Evolutionary conservation across 306 rosid species (phyloP).

Genomic region (Corylus heterophylla): DNA sequence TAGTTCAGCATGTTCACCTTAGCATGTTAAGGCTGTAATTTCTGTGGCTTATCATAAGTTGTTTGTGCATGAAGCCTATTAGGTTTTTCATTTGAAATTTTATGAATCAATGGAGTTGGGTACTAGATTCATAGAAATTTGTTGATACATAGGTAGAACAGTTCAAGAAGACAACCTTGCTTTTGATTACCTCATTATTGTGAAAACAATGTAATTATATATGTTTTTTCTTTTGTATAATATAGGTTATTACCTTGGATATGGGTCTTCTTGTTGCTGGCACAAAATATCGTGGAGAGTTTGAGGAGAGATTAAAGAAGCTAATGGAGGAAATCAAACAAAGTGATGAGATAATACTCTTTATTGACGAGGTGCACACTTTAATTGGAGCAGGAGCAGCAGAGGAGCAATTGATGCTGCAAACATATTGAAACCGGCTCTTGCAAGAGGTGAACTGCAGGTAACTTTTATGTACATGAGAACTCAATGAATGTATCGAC

Average conservation of each 20-base stretch:
- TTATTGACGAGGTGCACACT: constrained; percentile 94
- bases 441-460: constrained; percentile 98
- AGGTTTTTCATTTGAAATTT: not conserved
- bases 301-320: constrained; percentile 92
- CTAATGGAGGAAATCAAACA: constrained; percentile 98
- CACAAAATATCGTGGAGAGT: constrained; percentile 98
- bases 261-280: constrained; percentile 99
- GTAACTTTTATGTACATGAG: constrained; percentile 35
- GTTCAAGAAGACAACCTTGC: not conserved
- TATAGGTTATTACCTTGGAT: constrained; percentile 90
- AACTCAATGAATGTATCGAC: constrained; percentile 5
- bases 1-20: not conserved
- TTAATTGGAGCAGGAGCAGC: constrained; percentile 98
- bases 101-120: not conserved
- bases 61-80: not conserved
- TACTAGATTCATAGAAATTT: not conserved
- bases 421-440: constrained; percentile 92
- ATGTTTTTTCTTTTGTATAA: constrained; percentile 2
- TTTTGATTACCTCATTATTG: constrained; percentile 2
- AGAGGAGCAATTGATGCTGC: constrained; percentile 98
- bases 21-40: not conserved
- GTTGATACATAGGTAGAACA: not conserved
- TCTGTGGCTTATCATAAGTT: not conserved
- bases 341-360: constrained; percentile 91
- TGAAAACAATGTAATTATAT: not conserved